Conservation (phyloP, 805 yeast species). For the Lipomyces anomalus region DNA sequence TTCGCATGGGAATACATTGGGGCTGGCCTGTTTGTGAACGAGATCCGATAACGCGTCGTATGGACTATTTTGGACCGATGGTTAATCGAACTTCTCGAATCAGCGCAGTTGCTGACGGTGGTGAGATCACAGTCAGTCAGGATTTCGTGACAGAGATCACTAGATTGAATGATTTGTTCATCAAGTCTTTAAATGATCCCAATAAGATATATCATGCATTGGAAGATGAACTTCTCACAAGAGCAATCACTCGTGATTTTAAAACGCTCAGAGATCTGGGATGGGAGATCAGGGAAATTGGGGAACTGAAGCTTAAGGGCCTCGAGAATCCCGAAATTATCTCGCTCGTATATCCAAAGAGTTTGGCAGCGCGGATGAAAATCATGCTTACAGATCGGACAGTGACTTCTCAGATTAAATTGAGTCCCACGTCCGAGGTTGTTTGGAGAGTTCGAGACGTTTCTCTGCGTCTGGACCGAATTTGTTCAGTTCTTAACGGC, state of each 20-base stretch:
- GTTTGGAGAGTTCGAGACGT: conserved; percentile 8
- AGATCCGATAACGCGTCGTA: conserved; percentile 90
- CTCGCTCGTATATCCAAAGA: conserved; percentile 68
- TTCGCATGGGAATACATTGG: conserved; percentile 98
- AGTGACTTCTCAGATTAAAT: background rate
- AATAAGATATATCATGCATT: conserved; percentile 4
- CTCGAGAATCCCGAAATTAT: conserved; percentile 87
- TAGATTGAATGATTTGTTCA: conserved; percentile 47
- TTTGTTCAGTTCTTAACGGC: conserved; percentile 17
- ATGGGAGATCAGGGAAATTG: conserved; percentile 59
- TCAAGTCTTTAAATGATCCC: conserved; percentile 32
- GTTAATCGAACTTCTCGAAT: conserved; percentile 93
- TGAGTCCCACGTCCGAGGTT: background rate
- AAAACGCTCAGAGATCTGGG: conserved; percentile 62
- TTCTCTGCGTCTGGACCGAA: conserved; percentile 16
- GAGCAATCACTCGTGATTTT: conserved; percentile 60
- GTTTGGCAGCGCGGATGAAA: conserved; percentile 55
- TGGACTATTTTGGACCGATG: conserved; percentile 99
- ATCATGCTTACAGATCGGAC: conserved; percentile 9
- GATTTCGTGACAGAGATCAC: conserved; percentile 74
- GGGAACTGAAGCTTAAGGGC: conserved; percentile 88
- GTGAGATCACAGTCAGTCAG: conserved; percentile 83
- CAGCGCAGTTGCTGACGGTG: conserved; percentile 94
- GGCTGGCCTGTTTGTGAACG: conserved; percentile 94
- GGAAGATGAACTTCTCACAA: conserved; percentile 41